Evolutionary conservation across 495 filamentous ascomycete species (phyloP).

Genomic region (Podospora tetraspora): DNA sequence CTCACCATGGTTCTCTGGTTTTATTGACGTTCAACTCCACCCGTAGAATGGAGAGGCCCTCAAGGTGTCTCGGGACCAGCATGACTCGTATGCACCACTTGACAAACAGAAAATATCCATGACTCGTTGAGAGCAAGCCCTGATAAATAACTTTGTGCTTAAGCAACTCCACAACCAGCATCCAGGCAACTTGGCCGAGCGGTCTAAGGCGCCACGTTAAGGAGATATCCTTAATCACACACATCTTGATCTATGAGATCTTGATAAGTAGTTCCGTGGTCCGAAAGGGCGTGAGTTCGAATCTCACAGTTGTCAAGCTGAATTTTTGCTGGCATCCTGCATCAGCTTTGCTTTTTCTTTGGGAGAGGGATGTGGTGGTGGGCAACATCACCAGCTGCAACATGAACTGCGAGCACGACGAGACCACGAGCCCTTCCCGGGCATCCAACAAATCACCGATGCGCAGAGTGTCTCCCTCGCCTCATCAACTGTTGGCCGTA

Average conservation of each 20-base stretch:
- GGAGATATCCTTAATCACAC: neutral
- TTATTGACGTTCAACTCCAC: neutral
- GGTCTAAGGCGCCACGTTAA: neutral
- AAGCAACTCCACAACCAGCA: neutral
- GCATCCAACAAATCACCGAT: too few relatives aligned
- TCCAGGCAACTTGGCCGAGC: neutral
- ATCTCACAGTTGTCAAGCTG: neutral
- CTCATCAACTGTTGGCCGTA: too few relatives aligned
- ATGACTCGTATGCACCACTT: neutral
- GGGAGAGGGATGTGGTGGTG: neutral
- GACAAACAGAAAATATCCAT: neutral
- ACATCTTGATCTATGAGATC: neutral
- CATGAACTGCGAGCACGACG: too few relatives aligned
- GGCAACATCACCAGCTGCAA: too few relatives aligned
- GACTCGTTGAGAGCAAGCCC: neutral
- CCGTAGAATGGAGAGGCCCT: neutral
- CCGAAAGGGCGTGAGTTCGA: neutral
- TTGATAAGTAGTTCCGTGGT: neutral
- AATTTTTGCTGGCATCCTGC: neutral
- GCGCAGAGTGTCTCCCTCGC: too few relatives aligned
- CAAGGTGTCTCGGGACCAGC: neutral
- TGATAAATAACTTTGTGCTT: neutral
- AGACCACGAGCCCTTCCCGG: too few relatives aligned
- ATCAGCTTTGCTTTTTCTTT: too few relatives aligned
- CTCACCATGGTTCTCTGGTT: neutral